Conservation (phyloP, 257 asterid genomes). For the Cinchona pubescens region DNA sequence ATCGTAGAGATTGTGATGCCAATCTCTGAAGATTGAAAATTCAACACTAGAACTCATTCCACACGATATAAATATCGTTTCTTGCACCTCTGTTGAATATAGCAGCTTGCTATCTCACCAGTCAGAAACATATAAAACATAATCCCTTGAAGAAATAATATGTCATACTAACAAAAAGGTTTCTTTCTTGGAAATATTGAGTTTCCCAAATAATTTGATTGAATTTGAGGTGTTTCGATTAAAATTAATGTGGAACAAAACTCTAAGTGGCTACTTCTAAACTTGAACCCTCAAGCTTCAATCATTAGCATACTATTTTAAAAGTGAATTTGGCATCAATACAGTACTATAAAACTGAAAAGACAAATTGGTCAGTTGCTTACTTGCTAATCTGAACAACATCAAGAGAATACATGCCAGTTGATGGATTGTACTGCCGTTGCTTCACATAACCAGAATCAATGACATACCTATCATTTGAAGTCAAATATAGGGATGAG, state of each 20-base stretch:
- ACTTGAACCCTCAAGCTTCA: no score
- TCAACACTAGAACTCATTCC: no score
- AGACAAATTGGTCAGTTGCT: slow-evolving; percentile 19
- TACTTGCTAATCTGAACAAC: slow-evolving; percentile 97
- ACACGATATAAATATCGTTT: no score
- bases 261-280: no score
- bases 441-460: slow-evolving; percentile 97
- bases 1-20: no score
- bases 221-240: not conserved
- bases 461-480: slow-evolving; percentile 69
- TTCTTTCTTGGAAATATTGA: not conserved
- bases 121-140: not conserved
- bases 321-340: not conserved
- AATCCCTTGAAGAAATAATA: not conserved
- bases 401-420: slow-evolving; percentile 97
- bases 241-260: not conserved
- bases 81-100: not conserved
- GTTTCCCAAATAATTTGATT: not conserved
- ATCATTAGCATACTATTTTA: not conserved
- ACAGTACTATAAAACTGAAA: not conserved
- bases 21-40: not conserved
- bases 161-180: not conserved
- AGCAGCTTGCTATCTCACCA: not conserved
- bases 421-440: slow-evolving; percentile 88
- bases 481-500: slow-evolving; percentile 21